Conservation (phyloP, 1,139 yeast species). For the Waltiozyma solani region DNA sequence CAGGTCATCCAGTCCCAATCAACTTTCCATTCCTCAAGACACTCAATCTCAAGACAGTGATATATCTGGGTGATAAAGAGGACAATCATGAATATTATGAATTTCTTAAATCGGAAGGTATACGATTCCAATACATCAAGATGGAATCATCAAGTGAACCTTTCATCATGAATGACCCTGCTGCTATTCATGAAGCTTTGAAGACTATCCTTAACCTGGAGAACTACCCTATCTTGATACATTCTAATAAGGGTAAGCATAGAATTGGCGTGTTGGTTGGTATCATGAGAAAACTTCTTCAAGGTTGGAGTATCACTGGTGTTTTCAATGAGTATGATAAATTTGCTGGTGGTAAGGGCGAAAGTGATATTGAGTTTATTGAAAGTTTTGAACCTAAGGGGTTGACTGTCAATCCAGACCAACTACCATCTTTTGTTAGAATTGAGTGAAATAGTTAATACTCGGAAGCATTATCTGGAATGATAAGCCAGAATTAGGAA, state of each 20-base stretch:
- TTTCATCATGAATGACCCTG: constrained; percentile 47
- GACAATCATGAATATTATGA: constrained; percentile 58
- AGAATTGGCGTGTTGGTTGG: constrained; percentile 90
- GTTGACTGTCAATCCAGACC: constrained; percentile 7
- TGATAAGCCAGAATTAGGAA: no score
- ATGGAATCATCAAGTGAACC: constrained; percentile 74
- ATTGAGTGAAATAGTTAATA: no score
- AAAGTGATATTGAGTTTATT: constrained; percentile 66
- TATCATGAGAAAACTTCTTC: constrained; percentile 69
- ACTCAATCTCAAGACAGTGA: constrained; percentile 64
- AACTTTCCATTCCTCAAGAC: constrained; percentile 67
- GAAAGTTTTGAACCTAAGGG: constrained; percentile 15
- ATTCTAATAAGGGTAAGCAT: constrained; percentile 93
- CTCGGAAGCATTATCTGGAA: no score
- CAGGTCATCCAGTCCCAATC: constrained; percentile 88
- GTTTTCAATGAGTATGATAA: constrained; percentile 89
- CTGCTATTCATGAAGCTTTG: constrained; percentile 51
- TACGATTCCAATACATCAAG: constrained; percentile 48
- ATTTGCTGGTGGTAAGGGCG: constrained; percentile 91
- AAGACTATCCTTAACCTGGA: constrained; percentile 53
- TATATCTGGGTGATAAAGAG: constrained; percentile 72
- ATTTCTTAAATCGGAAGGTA: constrained; percentile 43
- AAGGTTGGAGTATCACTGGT: constrained; percentile 91
- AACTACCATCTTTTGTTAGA: constrained; percentile 19
- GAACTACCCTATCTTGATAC: constrained; percentile 80